Conservation (phyloP, 441 rosid genomes). For the Populus hybrid region DNA sequence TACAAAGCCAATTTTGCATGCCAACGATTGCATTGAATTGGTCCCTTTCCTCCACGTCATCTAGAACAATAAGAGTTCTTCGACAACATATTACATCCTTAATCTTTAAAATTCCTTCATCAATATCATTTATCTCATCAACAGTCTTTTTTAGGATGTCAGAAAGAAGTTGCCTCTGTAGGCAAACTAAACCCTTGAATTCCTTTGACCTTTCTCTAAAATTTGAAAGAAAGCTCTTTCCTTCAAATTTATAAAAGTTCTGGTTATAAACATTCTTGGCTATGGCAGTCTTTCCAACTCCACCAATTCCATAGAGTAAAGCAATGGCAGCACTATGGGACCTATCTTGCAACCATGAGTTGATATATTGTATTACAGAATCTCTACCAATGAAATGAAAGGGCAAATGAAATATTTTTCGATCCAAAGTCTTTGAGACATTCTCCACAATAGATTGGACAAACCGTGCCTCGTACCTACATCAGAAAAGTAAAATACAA, state of each 20-base stretch:
- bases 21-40: slow-evolving; percentile 13
- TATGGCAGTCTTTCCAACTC: too few species aligned
- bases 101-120: slow-evolving; percentile 2
- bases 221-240: not conserved
- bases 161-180: slow-evolving; percentile 11
- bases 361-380: not conserved
- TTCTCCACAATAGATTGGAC: slow-evolving; percentile 6
- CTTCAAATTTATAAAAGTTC: too few species aligned
- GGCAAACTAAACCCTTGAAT: not conserved
- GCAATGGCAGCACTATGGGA: not conserved
- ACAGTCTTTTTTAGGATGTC: not conserved
- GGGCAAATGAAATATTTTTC: not conserved
- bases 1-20: not conserved
- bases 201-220: not conserved
- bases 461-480: not conserved
- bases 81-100: not conserved
- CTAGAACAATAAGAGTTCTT: not conserved
- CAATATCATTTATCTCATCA: not conserved
- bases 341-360: not conserved
- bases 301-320: not conserved
- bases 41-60: slow-evolving; percentile 3
- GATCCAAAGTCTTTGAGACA: not conserved
- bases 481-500: not conserved
- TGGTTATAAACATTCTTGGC: too few species aligned
- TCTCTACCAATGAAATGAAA: slow-evolving; percentile 12